A percentile compares a stretch with the other conserved stretches of the same genome.
phyloP scores from a whole-genome alignment of 306 rosid species.

The Chamaecrista fasciculata region DNA sequence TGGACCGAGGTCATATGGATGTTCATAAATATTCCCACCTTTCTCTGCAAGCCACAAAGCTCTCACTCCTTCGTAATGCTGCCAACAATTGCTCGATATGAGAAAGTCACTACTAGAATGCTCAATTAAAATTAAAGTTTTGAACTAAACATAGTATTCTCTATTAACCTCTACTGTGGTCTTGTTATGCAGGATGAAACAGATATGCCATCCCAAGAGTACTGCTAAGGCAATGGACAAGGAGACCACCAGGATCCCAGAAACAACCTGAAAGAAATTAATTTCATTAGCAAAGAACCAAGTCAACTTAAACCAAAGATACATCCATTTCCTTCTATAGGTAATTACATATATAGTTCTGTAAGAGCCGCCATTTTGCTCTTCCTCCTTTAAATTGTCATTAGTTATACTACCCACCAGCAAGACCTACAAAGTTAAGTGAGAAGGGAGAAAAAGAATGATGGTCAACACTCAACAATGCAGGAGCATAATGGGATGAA shows the following conservation, averaged over 20 bases:
- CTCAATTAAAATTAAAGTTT: slow-evolving; percentile 22
- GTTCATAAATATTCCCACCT: slow-evolving; percentile 81
- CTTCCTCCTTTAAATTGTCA: slow-evolving; percentile 61
- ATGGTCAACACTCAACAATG: slow-evolving; percentile 26
- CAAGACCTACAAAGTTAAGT: slow-evolving; percentile 59
- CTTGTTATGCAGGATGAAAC: slow-evolving; percentile 84
- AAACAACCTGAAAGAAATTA: slow-evolving; percentile 57
- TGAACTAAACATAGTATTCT: slow-evolving; percentile 25
- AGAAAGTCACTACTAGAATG: slow-evolving; percentile 29
- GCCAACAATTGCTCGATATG: slow-evolving; percentile 33
- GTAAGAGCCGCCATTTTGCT: slow-evolving; percentile 57
- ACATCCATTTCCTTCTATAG: background rate
- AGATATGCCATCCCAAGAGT: slow-evolving; percentile 91
- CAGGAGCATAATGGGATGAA: slow-evolving; percentile 7
- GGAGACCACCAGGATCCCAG: slow-evolving; percentile 77
- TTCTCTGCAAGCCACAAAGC: slow-evolving; percentile 97
- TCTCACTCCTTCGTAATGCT: slow-evolving; percentile 96
- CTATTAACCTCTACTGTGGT: slow-evolving; percentile 88
- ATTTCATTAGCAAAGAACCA: slow-evolving; percentile 36
- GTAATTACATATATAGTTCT: slow-evolving; percentile 73
- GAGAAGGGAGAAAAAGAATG: slow-evolving; percentile 6
- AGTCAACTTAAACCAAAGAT: slow-evolving; percentile 19
- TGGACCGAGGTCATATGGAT: slow-evolving; percentile 94
- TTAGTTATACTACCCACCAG: slow-evolving; percentile 76
- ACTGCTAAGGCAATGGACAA: slow-evolving; percentile 65